A percentile compares a stretch with the other conserved stretches of the same genome.
phyloP scores from a whole-genome alignment of 164 flowering plant genomes.

The Aristolochia fimbriata region DNA sequence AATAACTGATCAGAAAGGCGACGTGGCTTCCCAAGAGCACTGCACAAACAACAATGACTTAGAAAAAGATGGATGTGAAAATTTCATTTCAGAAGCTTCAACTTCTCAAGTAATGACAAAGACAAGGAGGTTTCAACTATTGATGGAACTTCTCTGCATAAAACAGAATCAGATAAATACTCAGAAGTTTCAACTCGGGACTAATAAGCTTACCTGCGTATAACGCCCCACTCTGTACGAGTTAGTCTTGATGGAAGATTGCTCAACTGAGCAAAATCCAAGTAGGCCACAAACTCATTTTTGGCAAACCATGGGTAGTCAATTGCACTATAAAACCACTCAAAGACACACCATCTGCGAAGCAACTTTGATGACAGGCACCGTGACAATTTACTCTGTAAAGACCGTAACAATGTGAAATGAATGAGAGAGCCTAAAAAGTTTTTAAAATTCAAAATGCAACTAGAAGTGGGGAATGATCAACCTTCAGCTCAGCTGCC shows the following conservation, averaged over 20 bases:
- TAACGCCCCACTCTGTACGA: conserved; percentile 96
- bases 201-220: conserved; percentile 52
- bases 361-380: conserved; percentile 47
- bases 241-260: conserved; percentile 77
- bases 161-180: too few species aligned
- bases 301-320: conserved; percentile 97
- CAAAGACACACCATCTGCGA: conserved; percentile 83
- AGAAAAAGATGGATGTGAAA: too few species aligned
- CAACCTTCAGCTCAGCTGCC: conserved; percentile 38
- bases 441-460: conserved; percentile 1
- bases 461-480: not conserved
- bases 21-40: conserved; percentile 95
- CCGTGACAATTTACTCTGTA: conserved; percentile 56
- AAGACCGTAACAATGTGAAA: not conserved
- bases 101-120: too few species aligned
- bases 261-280: conserved; percentile 85
- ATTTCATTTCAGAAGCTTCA: too few species aligned
- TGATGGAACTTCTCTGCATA: too few species aligned
- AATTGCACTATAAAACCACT: conserved; percentile 95
- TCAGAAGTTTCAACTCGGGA: too few species aligned
- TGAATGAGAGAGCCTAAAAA: not conserved
- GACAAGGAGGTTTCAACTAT: too few species aligned
- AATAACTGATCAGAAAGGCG: conserved; percentile 77
- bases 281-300: conserved; percentile 89
- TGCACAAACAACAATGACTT: conserved; percentile 19